phyloP scores from a whole-genome alignment of 179 eudicot genomes.

The Heliamphora pulchella region DNA sequence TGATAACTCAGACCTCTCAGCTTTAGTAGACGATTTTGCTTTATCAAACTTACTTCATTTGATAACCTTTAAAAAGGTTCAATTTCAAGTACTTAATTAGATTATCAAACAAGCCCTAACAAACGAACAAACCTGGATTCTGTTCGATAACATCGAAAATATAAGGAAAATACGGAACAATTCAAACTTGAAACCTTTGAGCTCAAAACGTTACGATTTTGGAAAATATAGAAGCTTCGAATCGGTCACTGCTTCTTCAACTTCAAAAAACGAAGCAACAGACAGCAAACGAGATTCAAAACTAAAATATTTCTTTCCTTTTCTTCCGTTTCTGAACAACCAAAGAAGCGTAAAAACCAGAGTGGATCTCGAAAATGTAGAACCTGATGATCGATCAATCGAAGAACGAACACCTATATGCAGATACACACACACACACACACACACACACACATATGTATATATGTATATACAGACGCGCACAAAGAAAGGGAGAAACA shows the following conservation, averaged over 20 bases:
- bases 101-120: not conserved
- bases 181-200: not conserved
- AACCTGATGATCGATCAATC: not conserved
- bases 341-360: not conserved
- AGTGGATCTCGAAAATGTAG: constrained; percentile 4
- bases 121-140: not conserved
- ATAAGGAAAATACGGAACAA: not conserved
- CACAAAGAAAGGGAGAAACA: not conserved
- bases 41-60: not conserved
- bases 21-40: not conserved
- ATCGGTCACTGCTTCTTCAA: not conserved
- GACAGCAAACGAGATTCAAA: not conserved
- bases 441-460: not conserved
- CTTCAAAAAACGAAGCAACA: not conserved
- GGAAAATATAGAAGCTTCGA: not conserved
- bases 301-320: not conserved
- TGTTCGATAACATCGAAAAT: not conserved
- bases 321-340: not conserved
- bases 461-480: not conserved
- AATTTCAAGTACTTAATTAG: not conserved
- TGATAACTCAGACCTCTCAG: not conserved
- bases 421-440: not conserved
- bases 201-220: not conserved
- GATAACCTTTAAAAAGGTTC: not conserved
- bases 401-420: too few species aligned